A percentile compares a stretch with the other conserved stretches of the same genome.
Conservation (phyloP, 495 filamentous ascomycete species). For the Tuber borchii region DNA sequence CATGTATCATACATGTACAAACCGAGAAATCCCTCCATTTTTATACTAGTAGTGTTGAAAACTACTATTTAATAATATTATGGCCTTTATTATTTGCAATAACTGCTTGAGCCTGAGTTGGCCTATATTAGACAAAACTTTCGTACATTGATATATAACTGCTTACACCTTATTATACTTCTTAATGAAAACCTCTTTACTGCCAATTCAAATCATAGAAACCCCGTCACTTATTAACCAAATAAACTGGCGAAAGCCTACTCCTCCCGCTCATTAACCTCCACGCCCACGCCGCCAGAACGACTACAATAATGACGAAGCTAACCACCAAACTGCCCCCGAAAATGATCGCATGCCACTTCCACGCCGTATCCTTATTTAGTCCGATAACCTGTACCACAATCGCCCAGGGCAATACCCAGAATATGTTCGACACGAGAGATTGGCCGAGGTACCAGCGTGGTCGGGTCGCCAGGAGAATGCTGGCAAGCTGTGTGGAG, state of each 20-base stretch:
- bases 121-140: too few relatives aligned
- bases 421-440: constrained; percentile 58
- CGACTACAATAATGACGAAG: constrained; percentile 52
- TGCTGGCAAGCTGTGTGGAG: constrained; percentile 57
- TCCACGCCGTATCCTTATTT: constrained; percentile 56
- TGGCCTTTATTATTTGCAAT: too few relatives aligned
- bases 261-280: constrained; percentile 49
- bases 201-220: not conserved
- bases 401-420: constrained; percentile 66
- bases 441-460: constrained; percentile 64
- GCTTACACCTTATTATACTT: too few relatives aligned
- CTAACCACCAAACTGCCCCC: constrained; percentile 64
- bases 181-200: not conserved
- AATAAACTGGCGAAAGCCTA: constrained; percentile 19
- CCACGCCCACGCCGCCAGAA: constrained; percentile 54
- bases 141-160: too few relatives aligned
- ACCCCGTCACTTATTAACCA: not conserved
- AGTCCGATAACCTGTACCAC: constrained; percentile 50
- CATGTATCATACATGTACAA: too few relatives aligned
- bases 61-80: too few relatives aligned
- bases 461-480: constrained; percentile 60
- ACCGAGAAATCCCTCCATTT: too few relatives aligned
- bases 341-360: constrained; percentile 60
- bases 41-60: too few relatives aligned
- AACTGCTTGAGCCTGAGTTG: too few relatives aligned